Base-by-base conservation (phyloP, 2,329 filamentous ascomycete species). In the Dothiorella sarmentorum region DNA sequence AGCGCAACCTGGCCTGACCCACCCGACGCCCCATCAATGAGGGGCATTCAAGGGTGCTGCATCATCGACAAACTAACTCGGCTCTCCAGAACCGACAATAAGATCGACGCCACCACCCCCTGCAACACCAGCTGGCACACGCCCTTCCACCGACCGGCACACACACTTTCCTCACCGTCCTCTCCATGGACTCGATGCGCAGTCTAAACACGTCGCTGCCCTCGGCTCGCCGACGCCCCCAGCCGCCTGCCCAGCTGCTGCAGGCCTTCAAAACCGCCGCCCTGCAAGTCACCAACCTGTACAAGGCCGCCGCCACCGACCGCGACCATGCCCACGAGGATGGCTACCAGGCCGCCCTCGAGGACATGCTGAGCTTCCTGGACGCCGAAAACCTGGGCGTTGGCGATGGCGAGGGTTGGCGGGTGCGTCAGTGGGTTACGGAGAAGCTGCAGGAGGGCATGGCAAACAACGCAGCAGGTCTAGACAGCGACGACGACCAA, bases 271-370 rank as follows among this genome's bases (percentile, higher is more conserved):
- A 91, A 73, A 86, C 89, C 15, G 94, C 94, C 31, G 94, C 94
- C 18, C 81, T 97, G 31, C 96, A 91, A 5, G 92, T 97, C 58
- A 97, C 94, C 47, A 96, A 95, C 69, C 85, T 99, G 13, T 97
- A 97, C 78, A 97, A 96, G 75, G 92, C 87, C 37, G 93, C 93
- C 3, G 88, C 90, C 11, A 81, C 85, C 29, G 89, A 90, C 49
- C 87, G 94, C 71, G 81, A 87, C 51, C 86, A 87, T 67, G 86
- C 91, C 45, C 85, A 90, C 51, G 77, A 84, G 52, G 87, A 92
- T 37, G 94, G 94, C 24, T 97, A 97, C 67, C 92, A 97, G 72
- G 92, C 97, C 69, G 95, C 92, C 35, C 78, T 99, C 35, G 91
- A 97, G 63, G 93, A 97, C 65, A 78, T 99, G 4, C 77, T 97